Evolutionary conservation across 345 rosid species (phyloP), one percentile per base, ranked within the genome.

Genomic region (Theobroma cacao): DNA sequence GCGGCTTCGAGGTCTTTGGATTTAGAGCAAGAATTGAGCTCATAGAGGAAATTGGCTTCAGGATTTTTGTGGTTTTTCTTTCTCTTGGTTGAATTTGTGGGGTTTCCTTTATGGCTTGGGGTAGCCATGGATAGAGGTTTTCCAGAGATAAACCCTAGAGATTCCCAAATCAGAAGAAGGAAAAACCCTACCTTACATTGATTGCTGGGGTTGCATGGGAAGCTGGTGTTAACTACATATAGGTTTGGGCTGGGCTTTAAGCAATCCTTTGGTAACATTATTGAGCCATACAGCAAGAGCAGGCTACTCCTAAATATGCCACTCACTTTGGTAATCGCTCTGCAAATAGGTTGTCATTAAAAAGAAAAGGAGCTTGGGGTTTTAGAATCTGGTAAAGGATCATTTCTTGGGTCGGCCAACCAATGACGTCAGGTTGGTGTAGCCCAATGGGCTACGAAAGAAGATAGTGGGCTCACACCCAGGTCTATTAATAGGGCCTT

Each of bases 1-100:
- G 97, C 98, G 43, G 92, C 82, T n/a, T 53, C 59, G 56, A 95
- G 87, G 82, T 95, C 87, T 45, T 88, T 89, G 61, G 88, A 78
- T 77, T 87, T 93, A 36, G 97, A 87, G 82, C 82, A 89, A 2
- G 89, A 88, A 53, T 93, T 88, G 71, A 95, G 98, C 68, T 58
- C 80, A 55, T 80, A 6, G 53, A 89, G 88, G 79, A 95, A 91
- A 72, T 58, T 83, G 76, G 87, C 82, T 77, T 92, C 98, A 24
- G 82, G 88, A 40, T 86, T 87, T 75, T 78, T 87, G 60, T 64
- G 75, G 45, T 67, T 74, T 75, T 82, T 94, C 72, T 75, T 84
- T 73, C 82, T 89, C 76, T 91, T 94, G 24, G 78, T 80, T n/a
- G 71, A 75, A 72, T 71, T 81, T 14, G 80, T 31, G 68, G 79